These are phyloP conservation scores for Perkinsus olseni DNA, from an alignment of 169 alveolate genomes.

Conservation along the genomic window DNA sequence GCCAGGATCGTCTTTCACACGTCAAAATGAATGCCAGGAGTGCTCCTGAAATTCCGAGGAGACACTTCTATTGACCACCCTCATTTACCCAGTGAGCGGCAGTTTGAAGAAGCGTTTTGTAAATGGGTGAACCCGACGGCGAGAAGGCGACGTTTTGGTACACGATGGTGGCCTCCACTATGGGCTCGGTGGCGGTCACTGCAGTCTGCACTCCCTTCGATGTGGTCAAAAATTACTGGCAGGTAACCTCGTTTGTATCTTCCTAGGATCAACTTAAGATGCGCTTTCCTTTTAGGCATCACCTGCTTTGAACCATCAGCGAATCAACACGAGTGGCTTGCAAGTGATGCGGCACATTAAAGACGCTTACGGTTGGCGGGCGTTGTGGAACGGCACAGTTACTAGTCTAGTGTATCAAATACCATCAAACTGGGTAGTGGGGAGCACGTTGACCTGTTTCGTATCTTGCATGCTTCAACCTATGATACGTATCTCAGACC, in stretches of 20 bases:
- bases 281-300: neutral
- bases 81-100: too few species aligned
- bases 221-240: neutral
- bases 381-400: neutral
- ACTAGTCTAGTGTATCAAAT: neutral
- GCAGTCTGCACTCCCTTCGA: neutral
- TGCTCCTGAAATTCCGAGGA: too few species aligned
- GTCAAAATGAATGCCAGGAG: too few species aligned
- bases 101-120: too few species aligned
- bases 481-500: neutral
- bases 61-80: too few species aligned
- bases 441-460: neutral
- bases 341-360: neutral
- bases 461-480: neutral
- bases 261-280: neutral
- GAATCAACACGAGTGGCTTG: neutral
- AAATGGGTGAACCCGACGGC: neutral
- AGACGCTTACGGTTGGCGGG: neutral
- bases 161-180: neutral
- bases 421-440: neutral
- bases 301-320: neutral
- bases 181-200: neutral
- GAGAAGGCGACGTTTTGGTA: neutral
- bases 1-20: too few species aligned
- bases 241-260: neutral